Conservation (phyloP, 2,329 filamentous ascomycete genomes). For the Macroventuria anomochaeta region DNA sequence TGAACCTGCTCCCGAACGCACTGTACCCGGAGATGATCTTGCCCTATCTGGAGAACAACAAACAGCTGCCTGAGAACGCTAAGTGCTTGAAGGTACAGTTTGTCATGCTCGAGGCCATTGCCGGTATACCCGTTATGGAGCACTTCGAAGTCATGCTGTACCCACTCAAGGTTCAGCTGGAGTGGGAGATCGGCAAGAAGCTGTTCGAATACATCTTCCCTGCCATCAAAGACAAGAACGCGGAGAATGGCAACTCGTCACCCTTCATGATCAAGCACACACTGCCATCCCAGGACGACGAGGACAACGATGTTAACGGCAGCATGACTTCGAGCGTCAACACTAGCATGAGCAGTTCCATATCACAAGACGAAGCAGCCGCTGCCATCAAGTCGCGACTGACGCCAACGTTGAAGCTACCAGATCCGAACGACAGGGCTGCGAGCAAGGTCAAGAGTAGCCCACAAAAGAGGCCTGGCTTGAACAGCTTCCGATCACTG, state of each 20-base stretch:
- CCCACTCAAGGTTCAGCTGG: slow-evolving; percentile 91
- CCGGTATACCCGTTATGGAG: slow-evolving; percentile 95
- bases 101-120: slow-evolving; percentile 98
- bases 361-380: slow-evolving; percentile 55
- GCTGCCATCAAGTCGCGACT: slow-evolving; percentile 83
- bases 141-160: slow-evolving; percentile 95
- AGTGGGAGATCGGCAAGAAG: slow-evolving; percentile 88
- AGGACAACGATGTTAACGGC: slow-evolving; percentile 56
- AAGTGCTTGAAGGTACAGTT: slow-evolving; percentile 96
- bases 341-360: slow-evolving; percentile 27
- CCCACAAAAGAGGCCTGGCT: slow-evolving; percentile 33
- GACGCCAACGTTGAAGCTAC: slow-evolving; percentile 74
- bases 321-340: slow-evolving; percentile 23
- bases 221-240: slow-evolving; percentile 65
- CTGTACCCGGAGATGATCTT: slow-evolving; percentile 96
- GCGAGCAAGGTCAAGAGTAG: slow-evolving; percentile 34
- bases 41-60: slow-evolving; percentile 76
- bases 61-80: slow-evolving; percentile 63
- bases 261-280: slow-evolving; percentile 66
- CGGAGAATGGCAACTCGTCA: slow-evolving; percentile 62
- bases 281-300: slow-evolving; percentile 54
- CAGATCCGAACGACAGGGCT: slow-evolving; percentile 50
- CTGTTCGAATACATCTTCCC: slow-evolving; percentile 98
- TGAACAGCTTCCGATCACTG: slow-evolving; percentile 44
- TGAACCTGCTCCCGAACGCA: slow-evolving; percentile 88